A percentile compares a stretch with the other conserved stretches of the same genome.
Evolutionary conservation across 148 eudicot species (phyloP).

Genomic region (Heliosperma pusillum): DNA sequence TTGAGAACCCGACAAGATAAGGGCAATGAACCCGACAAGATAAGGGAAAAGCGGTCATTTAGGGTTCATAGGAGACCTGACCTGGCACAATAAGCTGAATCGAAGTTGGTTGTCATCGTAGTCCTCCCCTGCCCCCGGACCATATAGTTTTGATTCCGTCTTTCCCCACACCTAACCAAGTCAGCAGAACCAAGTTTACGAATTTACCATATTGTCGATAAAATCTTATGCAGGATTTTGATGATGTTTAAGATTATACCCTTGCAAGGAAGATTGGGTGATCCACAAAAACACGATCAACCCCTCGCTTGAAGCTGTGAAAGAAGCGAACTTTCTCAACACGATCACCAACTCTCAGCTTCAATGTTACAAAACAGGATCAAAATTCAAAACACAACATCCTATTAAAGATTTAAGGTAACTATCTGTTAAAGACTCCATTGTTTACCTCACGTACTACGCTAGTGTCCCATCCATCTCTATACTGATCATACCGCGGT

Average conservation of each 20-base stretch:
- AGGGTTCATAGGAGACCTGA: slow-evolving; percentile 15
- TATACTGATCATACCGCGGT: slow-evolving; percentile 86
- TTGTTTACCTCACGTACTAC: slow-evolving; percentile 52
- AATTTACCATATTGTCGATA: neutral
- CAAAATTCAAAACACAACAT: neutral
- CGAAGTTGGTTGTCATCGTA: slow-evolving; percentile 78
- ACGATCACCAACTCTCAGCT: slow-evolving; percentile 63
- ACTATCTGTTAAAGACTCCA: neutral
- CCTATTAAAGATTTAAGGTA: neutral
- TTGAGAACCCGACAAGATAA: too few species aligned
- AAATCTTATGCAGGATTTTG: neutral
- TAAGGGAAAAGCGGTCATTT: too few species aligned
- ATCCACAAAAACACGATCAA: slow-evolving; percentile 78
- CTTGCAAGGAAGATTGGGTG: slow-evolving; percentile 74
- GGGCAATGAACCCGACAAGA: too few species aligned
- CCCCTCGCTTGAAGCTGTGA: slow-evolving; percentile 80
- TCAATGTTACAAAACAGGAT: slow-evolving; percentile 10
- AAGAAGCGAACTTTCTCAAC: slow-evolving; percentile 61
- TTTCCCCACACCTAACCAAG: slow-evolving; percentile 76
- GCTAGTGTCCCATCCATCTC: slow-evolving; percentile 86
- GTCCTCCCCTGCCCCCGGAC: slow-evolving; percentile 74
- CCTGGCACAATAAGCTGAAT: slow-evolving; percentile 73
- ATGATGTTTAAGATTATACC: slow-evolving; percentile 26
- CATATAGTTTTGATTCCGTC: slow-evolving; percentile 79
- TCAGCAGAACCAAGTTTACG: neutral